Evolutionary conservation across 805 yeast species (phyloP).

Genomic region (Barnettozyma wickerhamii): DNA sequence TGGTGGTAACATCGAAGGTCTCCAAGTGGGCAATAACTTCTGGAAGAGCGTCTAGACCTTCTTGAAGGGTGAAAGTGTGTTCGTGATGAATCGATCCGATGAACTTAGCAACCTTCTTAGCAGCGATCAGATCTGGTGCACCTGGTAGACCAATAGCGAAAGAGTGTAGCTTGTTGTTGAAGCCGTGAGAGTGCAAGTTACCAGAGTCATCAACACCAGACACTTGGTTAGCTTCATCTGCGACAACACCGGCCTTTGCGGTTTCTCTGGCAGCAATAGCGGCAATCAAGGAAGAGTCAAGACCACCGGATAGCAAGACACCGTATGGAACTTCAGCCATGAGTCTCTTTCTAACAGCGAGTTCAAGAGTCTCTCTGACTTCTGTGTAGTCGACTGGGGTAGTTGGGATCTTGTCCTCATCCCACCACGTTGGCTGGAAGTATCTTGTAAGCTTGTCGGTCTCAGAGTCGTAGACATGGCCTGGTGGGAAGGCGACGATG

Average conservation of each 20-base stretch:
- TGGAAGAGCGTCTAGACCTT: slow-evolving; percentile 91
- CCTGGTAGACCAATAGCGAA: slow-evolving; percentile 96
- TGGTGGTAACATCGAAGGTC: slow-evolving; percentile 97
- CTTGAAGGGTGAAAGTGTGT: slow-evolving; percentile 94
- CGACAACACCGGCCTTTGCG: slow-evolving; percentile 53
- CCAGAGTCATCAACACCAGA: slow-evolving; percentile 94
- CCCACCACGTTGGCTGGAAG: slow-evolving; percentile 95
- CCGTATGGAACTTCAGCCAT: slow-evolving; percentile 99
- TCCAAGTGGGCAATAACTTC: slow-evolving; percentile 96
- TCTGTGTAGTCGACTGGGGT: slow-evolving; percentile 66
- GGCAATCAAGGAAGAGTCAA: slow-evolving; percentile 95
- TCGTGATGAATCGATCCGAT: slow-evolving; percentile 97
- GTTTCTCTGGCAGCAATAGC: slow-evolving; percentile 97
- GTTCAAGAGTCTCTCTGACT: slow-evolving; percentile 79
- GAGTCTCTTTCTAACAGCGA: slow-evolving; percentile 96
- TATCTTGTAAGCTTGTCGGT: slow-evolving; percentile 85
- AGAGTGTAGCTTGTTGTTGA: slow-evolving; percentile 83
- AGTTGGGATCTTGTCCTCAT: slow-evolving; percentile 68
- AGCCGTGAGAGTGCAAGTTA: slow-evolving; percentile 69
- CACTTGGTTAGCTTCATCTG: slow-evolving; percentile 39
- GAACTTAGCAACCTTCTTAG: slow-evolving; percentile 92
- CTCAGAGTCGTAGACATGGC: slow-evolving; percentile 90
- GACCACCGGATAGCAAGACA: slow-evolving; percentile 94
- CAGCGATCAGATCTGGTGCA: slow-evolving; percentile 97
- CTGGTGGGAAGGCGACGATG: slow-evolving; percentile 95